Base-by-base conservation (phyloP, 257 asterid species). In the Forsythia viridissima region DNA sequence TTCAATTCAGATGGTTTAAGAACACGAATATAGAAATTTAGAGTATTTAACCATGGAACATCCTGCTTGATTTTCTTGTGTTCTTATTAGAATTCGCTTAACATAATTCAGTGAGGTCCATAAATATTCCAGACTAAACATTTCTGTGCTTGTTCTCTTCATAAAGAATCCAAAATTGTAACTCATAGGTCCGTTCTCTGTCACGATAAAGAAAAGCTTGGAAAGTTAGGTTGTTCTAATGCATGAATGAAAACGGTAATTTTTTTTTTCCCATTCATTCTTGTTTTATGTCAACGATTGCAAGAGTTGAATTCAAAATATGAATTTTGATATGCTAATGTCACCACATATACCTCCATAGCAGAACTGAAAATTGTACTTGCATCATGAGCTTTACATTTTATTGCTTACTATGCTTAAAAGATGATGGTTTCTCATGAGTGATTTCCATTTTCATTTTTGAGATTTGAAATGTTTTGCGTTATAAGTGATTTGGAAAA, bases 331-430 rank as follows among this genome's bases (percentile, higher is more conserved):
- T 34, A 34, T 43, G 51, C 51, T 43, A 5, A 43, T 43, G 8
- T 43, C 51, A 5, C 9, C 9, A 43, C 51, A 43, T 43, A 7
- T 43, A 5, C 39, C 72, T 67, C 5, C 4, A n/a, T 11, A 11
- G 8, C 5, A 10, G 72, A 67, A 4, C 46, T 24, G 72, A 8
- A 8, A 38, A 15, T 6, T 41, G 51, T 63, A 21, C 75, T 18
- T 69, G 70, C 20, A 1, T 68, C 51, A 52, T 36, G 36, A 77
- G 68, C 44, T 21, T 78, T 21, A 15, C 55, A 40, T 15, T 38
- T 71, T 21, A 65, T 55, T 73, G 6, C 71, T 51, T 71, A 24
- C 79, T 67, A 42, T 34, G 48, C 18, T 52, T 46, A 34, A 67
- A 67, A 18, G 37, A 15, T 34, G 39, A 38, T 67, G 13, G 38